Evolutionary conservation across 176 grass and related monocot species (phyloP), one percentile per base, ranked within the genome.

Genomic region (Musa beccarii): DNA sequence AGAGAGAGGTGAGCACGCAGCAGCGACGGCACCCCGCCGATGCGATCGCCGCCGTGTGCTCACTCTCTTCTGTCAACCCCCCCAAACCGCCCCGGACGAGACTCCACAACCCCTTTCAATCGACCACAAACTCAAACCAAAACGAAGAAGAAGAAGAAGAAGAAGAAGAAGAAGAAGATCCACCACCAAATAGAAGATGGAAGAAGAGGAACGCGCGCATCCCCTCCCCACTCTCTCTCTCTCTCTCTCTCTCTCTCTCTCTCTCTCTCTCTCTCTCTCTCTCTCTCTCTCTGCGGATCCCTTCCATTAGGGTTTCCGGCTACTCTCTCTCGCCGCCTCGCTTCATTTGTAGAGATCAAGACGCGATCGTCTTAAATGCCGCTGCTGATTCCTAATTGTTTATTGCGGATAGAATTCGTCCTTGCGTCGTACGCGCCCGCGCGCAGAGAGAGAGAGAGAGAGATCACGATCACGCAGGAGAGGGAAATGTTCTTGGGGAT

Each of bases 1-100:
- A 70, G 17, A 70, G 68, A 70, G 57, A 25, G 51, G 68, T 70
- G 49, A 70, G 68, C 68, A 70, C 68, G 29, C 68, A 51, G 52
- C 68, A 70, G 19, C 68, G 43, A 50, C 19, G 68, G 68, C 68
- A 70, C 49, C 68, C 29, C 34, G 15, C 28, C 17, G 68, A 49
- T 70, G 68, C 34, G 15, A 13, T 70, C 68, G 1, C 68, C 68
- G 29, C 68, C 51, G 49, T 51, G 68, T 70, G 68, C 68, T 70
- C 68, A 70, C 68, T 70, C 68, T 70, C 68, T 70, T 70, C 68
- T 70, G 68, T 70, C 68, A 70, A 70, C 68, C 68, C 29, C 50
- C 34, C 34, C 34, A 5, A 52, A 20, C 2, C 19, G 11, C 23
- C 4, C 7, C 9, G 12, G 12, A 8, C 66, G 34, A 43, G 5